phyloP scores from a whole-genome alignment of 441 rosid species.

The Brassica balearica region DNA sequence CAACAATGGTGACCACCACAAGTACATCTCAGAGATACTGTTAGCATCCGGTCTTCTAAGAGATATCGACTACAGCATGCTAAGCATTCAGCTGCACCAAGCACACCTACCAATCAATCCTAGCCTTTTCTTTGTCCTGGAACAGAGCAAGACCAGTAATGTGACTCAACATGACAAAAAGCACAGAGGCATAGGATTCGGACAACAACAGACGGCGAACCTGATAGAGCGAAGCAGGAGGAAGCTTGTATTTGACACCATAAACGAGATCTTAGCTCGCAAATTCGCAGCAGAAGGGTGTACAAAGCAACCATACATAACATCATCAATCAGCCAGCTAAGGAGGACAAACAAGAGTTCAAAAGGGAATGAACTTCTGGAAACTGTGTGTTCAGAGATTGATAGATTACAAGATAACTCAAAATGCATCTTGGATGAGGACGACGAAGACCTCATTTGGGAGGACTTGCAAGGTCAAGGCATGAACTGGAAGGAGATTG shows the following conservation, averaged over 20 bases:
- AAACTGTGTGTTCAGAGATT: slow-evolving; percentile 70
- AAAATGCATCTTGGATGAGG: slow-evolving; percentile 57
- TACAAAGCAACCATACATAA: slow-evolving; percentile 47
- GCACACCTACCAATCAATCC: slow-evolving; percentile 67
- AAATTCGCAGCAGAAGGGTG: slow-evolving; percentile 53
- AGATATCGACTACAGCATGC: slow-evolving; percentile 54
- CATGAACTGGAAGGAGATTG: slow-evolving; percentile 57
- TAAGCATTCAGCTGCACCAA: slow-evolving; percentile 56
- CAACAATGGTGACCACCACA: slow-evolving; percentile 68
- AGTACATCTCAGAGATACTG: slow-evolving; percentile 73
- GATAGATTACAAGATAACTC: slow-evolving; percentile 61
- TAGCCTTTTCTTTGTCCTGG: slow-evolving; percentile 63
- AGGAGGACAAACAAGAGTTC: slow-evolving; percentile 43
- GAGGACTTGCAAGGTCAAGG: slow-evolving; percentile 58
- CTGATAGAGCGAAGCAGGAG: slow-evolving; percentile 55
- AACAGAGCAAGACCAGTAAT: slow-evolving; percentile 56
- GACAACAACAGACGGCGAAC: slow-evolving; percentile 43
- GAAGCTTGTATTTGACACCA: slow-evolving; percentile 77
- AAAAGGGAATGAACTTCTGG: slow-evolving; percentile 55
- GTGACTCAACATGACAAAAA: slow-evolving; percentile 43
- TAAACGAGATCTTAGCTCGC: slow-evolving; percentile 67
- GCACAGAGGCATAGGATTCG: slow-evolving; percentile 35
- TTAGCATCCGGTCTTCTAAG: slow-evolving; percentile 69
- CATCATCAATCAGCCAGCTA: slow-evolving; percentile 38
- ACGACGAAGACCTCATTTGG: slow-evolving; percentile 57